Evolutionary conservation across 768 basidiomycete genomes (phyloP), one percentile per base, ranked within the genome.

Genomic region (Tulasnella calospora): DNA sequence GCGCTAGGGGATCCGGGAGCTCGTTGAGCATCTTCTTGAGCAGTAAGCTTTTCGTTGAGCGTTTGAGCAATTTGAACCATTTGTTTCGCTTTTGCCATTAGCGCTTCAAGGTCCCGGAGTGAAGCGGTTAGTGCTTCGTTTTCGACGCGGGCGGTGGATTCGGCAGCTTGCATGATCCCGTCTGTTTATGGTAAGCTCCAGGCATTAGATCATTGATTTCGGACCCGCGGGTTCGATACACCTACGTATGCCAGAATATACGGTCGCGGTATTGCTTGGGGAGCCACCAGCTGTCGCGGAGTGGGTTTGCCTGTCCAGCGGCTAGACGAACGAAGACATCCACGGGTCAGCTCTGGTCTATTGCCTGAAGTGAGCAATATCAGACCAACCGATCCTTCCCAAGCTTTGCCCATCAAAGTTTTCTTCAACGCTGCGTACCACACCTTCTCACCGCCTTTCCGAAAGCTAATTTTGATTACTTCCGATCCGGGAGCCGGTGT

Each of bases 51-150:
- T 78, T 93, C 90, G 82, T 94, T 96, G 80, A 99, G 88, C 47
- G 96, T 92, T 74, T 91, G 92, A 3, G 97, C 96, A 33, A 98
- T 88, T 40, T 89, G 89, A 78, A 96, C 96, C 91, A 99, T 97
- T 81, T 96, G 95, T 80, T 90, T 92, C 0, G 96, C 95, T 83
- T 96, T 94, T 71, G 92, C 87, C 92, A 94, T 96, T 70, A 99
- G 85, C 0, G 92, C 92, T 83, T 98, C 95, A 44, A 99, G 88
- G 82, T 99, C 98, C 80, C 90, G 87, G 41, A 98, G 87, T 0
- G 95, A 93, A 80, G 91, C 90, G 35, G 88, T 87, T 85, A 99
- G 89, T 80, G 91, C 87, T 10, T 88, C 88, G 69, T 90, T 88
- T 21, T 90, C 87, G 6, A 87, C 88, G 81, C 91, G 88, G 0